phyloP scores from a whole-genome alignment of 306 rosid genomes.

The Notholithocarpus densiflorus region DNA sequence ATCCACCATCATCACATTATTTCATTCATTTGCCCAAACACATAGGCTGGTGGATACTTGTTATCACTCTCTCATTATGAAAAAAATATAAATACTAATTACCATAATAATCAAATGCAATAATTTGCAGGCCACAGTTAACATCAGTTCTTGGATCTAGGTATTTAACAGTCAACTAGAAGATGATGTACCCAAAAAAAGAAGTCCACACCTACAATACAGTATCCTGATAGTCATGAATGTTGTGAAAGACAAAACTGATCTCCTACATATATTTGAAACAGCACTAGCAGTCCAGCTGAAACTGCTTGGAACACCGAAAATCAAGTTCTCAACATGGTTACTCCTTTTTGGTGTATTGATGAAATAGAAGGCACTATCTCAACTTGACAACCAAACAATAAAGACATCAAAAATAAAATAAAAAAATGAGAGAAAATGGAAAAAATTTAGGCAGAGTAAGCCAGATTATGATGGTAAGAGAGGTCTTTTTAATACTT shows the following conservation, averaged over 20 bases:
- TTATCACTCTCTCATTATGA: background rate
- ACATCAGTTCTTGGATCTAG: background rate
- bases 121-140: background rate
- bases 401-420: background rate
- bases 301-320: background rate
- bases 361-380: background rate
- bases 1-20: background rate
- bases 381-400: background rate
- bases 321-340: background rate
- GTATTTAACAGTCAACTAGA: background rate
- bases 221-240: background rate
- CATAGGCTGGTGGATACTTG: background rate
- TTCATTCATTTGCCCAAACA: background rate
- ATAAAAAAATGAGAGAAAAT: background rate
- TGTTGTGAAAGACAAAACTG: background rate
- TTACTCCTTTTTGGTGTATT: background rate
- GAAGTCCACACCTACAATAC: background rate
- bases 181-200: background rate
- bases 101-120: background rate
- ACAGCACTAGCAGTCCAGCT: background rate
- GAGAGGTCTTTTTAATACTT: too few species aligned
- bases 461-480: background rate
- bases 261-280: background rate
- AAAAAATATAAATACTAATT: background rate
- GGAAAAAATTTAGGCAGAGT: background rate